Evolutionary conservation across 192 early-diverging fungal species (phyloP), one percentile per base, ranked within the genome.

Genomic region (Podila clonocystis): DNA sequence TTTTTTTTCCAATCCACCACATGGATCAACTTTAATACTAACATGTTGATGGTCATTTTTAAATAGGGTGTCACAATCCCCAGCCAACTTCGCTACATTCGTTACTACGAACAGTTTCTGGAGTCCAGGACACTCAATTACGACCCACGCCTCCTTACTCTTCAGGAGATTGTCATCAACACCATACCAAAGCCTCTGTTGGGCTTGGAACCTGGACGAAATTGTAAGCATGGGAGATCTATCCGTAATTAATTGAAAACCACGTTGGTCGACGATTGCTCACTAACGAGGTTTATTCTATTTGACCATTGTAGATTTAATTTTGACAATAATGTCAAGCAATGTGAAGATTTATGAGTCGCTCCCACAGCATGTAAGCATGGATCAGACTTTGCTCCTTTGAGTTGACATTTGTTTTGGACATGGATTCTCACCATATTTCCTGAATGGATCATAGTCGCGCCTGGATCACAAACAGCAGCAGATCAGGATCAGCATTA

Each of bases 1-100:
- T n/a, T n/a, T n/a, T n/a, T n/a, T n/a, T n/a, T n/a, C n/a, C n/a
- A n/a, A n/a, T n/a, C n/a, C n/a, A n/a, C n/a, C n/a, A n/a, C n/a
- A n/a, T n/a, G n/a, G n/a, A n/a, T n/a, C n/a, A n/a, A n/a, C n/a
- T n/a, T n/a, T n/a, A n/a, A n/a, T n/a, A n/a, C n/a, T n/a, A n/a
- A n/a, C n/a, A n/a, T n/a, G n/a, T n/a, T n/a, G n/a, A n/a, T n/a
- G n/a, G n/a, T 28, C 31, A 8, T 30, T 29, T 31, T 50, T 22
- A 29, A 28, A 3, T 49, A 87, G 72, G 89, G 89, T 13, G 67
- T 91, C 34, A 91, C 90, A 20, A 86, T 91, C 34, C 86, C 90
- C 20, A 87, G 87, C 50, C 90, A 91, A 62, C 38, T 75, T 12
- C 85, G 90, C 29, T 91, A 89, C 66, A 74, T 91, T 30, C 58